phyloP scores from a whole-genome alignment of 257 asterid genomes.

The Leptodermis oblonga region DNA sequence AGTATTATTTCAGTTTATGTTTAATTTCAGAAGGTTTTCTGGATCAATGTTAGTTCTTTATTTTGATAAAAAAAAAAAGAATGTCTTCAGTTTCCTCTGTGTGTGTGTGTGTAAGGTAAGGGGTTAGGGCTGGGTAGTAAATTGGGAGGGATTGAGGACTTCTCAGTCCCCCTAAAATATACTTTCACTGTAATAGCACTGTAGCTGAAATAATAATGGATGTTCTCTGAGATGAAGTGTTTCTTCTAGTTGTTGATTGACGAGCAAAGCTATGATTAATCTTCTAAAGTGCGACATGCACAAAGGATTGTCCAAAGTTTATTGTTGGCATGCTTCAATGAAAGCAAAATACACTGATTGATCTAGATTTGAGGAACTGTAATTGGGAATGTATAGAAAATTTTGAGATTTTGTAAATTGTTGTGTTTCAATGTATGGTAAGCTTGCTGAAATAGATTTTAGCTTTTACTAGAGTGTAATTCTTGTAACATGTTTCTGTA shows the following conservation, averaged over 20 bases:
- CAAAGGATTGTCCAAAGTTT: neutral
- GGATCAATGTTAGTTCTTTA: neutral
- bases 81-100: too few species aligned
- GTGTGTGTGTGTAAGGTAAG: too few species aligned
- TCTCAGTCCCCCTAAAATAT: too few species aligned
- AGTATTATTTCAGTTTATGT: neutral
- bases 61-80: neutral
- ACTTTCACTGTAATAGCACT: too few species aligned
- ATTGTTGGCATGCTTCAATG: neutral
- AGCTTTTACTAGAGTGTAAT: neutral
- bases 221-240: neutral
- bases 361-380: neutral
- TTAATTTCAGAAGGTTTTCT: neutral
- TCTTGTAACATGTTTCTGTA: neutral
- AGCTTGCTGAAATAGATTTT: conserved; percentile 3
- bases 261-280: neutral
- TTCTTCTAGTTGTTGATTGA: neutral
- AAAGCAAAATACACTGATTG: neutral
- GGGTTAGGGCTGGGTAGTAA: too few species aligned
- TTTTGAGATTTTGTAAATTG: neutral
- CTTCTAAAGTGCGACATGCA: neutral
- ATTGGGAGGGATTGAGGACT: too few species aligned
- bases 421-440: neutral
- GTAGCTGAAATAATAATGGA: neutral
- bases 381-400: too few species aligned